A percentile compares a stretch with the other conserved stretches of the same genome.
phyloP scores from a whole-genome alignment of 2,329 filamentous ascomycete genomes.

The Clonostachys solani region DNA sequence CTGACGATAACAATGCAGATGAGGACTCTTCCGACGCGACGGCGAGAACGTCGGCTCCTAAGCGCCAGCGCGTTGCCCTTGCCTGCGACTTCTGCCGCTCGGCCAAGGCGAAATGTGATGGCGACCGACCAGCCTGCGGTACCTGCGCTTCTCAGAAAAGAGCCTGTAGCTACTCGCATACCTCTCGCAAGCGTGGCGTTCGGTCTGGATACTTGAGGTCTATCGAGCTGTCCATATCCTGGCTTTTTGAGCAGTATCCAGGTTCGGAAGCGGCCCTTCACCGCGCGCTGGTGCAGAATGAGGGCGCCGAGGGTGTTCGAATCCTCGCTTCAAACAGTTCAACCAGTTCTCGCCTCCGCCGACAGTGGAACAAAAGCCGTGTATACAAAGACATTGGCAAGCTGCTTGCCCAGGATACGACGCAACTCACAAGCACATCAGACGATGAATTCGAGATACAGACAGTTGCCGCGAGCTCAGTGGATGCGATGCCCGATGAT shows the following conservation, averaged over 20 bases:
- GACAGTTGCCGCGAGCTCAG: too few relatives aligned
- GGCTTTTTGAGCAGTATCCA: conserved; percentile 59
- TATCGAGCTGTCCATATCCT: conserved; percentile 64
- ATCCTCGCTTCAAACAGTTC: conserved; percentile 47
- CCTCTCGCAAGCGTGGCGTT: conserved; percentile 72
- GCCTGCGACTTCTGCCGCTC: conserved; percentile 67
- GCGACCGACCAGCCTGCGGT: conserved; percentile 60
- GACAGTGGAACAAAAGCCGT: conserved; percentile 57
- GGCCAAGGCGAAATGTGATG: conserved; percentile 70
- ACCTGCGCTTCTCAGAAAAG: conserved; percentile 62
- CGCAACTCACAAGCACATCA: neutral
- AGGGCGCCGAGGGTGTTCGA: conserved; percentile 14
- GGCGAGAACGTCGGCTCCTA: conserved; percentile 20
- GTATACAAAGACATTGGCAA: conserved; percentile 60
- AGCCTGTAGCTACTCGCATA: conserved; percentile 66
- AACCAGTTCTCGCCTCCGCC: conserved; percentile 50
- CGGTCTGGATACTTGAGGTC: conserved; percentile 78
- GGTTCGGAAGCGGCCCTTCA: conserved; percentile 55
- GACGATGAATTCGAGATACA: neutral
- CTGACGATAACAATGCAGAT: neutral
- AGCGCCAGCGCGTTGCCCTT: conserved; percentile 62
- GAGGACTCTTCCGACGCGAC: conserved; percentile 1
- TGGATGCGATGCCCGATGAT: neutral
- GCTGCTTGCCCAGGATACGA: conserved; percentile 42
- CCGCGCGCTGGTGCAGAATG: conserved; percentile 35